A percentile compares a stretch with the other conserved stretches of the same genome.
Evolutionary conservation across 352 stramenopile genomes (phyloP).

Genomic region (Globisporangium nodosum): DNA sequence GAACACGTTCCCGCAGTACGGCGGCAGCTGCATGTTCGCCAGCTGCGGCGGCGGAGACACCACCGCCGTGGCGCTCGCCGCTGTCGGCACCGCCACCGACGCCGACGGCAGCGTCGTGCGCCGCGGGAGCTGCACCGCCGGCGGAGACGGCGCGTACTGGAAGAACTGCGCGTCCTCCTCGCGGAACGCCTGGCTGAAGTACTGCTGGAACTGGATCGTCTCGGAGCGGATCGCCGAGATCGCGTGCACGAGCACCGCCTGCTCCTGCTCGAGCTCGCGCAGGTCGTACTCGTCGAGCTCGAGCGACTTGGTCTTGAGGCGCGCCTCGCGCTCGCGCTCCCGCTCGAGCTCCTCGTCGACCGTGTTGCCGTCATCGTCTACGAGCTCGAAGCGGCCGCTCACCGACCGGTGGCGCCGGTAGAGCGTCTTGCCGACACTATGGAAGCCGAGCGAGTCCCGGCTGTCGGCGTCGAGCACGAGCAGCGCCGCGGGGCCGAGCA

Average conservation of each 20-base stretch:
- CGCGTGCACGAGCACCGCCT: constrained; percentile 41
- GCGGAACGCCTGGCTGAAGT: constrained; percentile 47
- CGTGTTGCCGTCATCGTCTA: constrained; percentile 66
- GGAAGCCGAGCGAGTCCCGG: neutral
- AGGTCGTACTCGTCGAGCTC: constrained; percentile 63
- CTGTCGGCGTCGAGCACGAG: constrained; percentile 13
- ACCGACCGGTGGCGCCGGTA: constrained; percentile 12
- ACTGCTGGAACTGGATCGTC: constrained; percentile 52
- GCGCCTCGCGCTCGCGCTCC: constrained; percentile 41
- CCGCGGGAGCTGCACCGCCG: constrained; percentile 19
- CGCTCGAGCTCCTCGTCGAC: constrained; percentile 48
- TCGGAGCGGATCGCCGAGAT: constrained; percentile 58
- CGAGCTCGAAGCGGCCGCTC: constrained; percentile 38
- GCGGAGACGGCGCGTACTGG: constrained; percentile 13
- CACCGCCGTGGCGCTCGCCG: constrained; percentile 1
- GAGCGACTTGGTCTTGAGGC: constrained; percentile 44
- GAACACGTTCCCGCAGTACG: constrained; percentile 74
- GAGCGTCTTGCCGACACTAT: constrained; percentile 7
- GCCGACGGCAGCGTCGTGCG: constrained; percentile 26
- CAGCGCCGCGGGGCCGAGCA: neutral
- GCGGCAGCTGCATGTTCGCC: constrained; percentile 40
- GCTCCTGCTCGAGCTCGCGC: constrained; percentile 51
- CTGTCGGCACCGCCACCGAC: constrained; percentile 10
- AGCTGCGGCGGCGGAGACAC: constrained; percentile 21
- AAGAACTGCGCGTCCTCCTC: constrained; percentile 33